Base-by-base conservation (phyloP, 2,329 filamentous ascomycete species). In the Rhynchosporium graminicola region DNA sequence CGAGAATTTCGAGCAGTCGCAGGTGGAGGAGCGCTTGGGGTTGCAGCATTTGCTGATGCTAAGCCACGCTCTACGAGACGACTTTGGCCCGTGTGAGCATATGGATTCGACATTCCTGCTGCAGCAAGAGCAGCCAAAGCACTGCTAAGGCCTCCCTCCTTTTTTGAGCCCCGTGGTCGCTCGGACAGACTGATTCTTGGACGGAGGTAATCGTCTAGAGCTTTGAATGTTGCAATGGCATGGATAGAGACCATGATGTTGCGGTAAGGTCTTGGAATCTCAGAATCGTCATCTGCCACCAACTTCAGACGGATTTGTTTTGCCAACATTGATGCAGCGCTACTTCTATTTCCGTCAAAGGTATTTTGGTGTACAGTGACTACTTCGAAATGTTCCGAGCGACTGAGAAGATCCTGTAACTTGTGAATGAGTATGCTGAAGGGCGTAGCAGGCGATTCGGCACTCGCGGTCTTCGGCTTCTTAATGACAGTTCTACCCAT, bases 221-320 rank as follows among this genome's bases (percentile, higher is more conserved):
- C 91, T 75, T 97, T 98, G 80, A 99, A 98, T 0, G 93, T 98
- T 2, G 95, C 94, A 72, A 99, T 98, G 15, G 95, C 95, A 75
- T 99, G 95, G 62, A 99, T 99, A 0, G 92, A 96, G 0, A 99
- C 95, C 89, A 97, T 97, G 66, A 99, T 96, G 69, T 94, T 97
- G 28, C 91, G 86, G 74, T 96, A 98, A 0, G 89, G 82, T 42
- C 87, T 84, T 20, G 95, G 95, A 63, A 99, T 95, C 55, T 95
- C 91, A 0, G 92, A 94, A 52, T 93, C 89, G 1, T 96, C 93
- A 68, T 96, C 93, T 1, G 95, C 94, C 43, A 93, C 85, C 40
- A 99, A 82, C 70, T 92, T 93, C 50, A 99, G 83, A 40, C 94
- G 87, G 40, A 99, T 88, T 73, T 99, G 95, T 75, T 98, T 98